These are phyloP conservation scores for Paramecium bursaria DNA, from an alignment of 73 alveolate genomes.

Conservation along the genomic window DNA sequence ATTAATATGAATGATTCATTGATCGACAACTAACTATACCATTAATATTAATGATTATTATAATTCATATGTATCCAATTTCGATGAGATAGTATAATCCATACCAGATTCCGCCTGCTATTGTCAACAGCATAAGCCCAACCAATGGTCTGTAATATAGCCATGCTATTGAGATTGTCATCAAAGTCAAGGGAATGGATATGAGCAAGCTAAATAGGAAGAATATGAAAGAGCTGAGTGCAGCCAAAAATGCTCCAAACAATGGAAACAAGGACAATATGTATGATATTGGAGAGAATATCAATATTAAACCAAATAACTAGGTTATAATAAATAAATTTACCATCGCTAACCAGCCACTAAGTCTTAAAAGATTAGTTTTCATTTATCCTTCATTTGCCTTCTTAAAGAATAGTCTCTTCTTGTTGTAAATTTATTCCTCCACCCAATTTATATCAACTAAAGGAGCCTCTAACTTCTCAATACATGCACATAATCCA, in stretches of 20 bases:
- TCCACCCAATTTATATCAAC: not conserved
- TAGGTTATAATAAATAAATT: too few relatives aligned
- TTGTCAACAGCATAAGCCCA: not conserved
- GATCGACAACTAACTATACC: too few relatives aligned
- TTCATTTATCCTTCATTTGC: not conserved
- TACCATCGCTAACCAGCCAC: not conserved
- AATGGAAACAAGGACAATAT: constrained; percentile 41
- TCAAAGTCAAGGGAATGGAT: constrained; percentile 1
- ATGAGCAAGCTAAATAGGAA: not conserved
- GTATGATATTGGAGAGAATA: not conserved
- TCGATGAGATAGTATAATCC: too few relatives aligned
- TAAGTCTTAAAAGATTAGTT: not conserved
- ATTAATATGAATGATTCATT: too few relatives aligned
- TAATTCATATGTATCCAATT: too few relatives aligned
- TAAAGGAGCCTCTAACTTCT: not conserved
- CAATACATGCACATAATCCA: not conserved
- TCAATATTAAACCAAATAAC: not conserved
- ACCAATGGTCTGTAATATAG: not conserved
- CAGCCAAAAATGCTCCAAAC: constrained; percentile 5
- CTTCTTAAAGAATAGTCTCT: not conserved
- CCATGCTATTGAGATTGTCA: constrained; percentile 16
- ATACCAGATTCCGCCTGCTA: too few relatives aligned
- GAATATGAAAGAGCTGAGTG: not conserved
- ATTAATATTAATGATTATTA: too few relatives aligned
- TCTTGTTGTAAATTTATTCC: not conserved